Base-by-base conservation (phyloP, 768 basidiomycete species). In the Tulasnella sp. region DNA sequence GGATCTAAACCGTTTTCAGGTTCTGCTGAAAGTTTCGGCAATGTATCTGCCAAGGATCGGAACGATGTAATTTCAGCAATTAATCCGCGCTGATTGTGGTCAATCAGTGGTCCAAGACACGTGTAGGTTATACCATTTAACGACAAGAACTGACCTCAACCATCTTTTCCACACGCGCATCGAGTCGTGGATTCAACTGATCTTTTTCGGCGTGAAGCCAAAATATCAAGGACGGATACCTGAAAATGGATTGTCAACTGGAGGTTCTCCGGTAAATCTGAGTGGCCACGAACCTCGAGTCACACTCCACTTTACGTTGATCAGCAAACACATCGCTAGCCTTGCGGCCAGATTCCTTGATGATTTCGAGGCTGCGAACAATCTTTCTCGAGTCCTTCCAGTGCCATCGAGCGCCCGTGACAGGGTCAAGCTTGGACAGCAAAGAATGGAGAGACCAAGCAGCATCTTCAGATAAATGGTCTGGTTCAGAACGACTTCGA, bases 371-470 rank as follows among this genome's bases (percentile, higher is more conserved):
- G 57, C 75, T 86, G 32, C 91, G 73, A 9, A 86, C 64, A 5
- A 96, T 85, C 65, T 96, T 99, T 28, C 93, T 72, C 0, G 88
- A 81, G 59, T 99, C 95, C 56, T 72, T 74, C 93, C 93, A 98
- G 62, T 99, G 95, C 93, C 93, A 98, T 55, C 91, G 70, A 27
- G 71, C 71, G 0, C 84, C 87, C 39, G 89, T 77, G 0, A 62
- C 58, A 0, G 78, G 79, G 59, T 98, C 95, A 4, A 98, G 70
- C 3, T 67, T 61, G 7, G 66, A 64, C 16, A 99, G 67, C 10
- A 96, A 69, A 8, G 63, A 66, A 60, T 90, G 75, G 15, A 95
- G 65, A n/a, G 70, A 62, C 43, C 82, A 71, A 1, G 84, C 79
- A 6, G 65, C 65, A 8, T 75, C 71, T 1, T 77, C 77, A 54